Evolutionary conservation across 768 basidiomycete species (phyloP).

Genomic region (Lentinula aciculospora): DNA sequence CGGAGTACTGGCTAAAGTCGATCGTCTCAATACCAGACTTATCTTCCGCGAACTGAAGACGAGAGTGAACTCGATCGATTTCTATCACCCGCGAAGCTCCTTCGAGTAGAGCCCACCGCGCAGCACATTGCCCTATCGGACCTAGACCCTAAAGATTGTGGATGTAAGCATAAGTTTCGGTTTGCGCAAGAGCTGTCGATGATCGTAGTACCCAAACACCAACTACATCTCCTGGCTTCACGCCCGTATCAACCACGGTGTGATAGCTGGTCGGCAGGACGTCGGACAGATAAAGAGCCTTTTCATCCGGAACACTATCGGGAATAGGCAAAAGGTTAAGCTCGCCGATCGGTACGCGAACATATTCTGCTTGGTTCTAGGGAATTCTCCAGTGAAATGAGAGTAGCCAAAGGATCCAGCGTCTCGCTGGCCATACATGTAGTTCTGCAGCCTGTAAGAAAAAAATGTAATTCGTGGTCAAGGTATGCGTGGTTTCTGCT

Average conservation of each 20-base stretch:
- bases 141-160: neutral
- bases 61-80: slow-evolving; percentile 56
- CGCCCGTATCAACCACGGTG: slow-evolving; percentile 64
- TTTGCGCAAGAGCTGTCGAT: neutral
- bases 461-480: neutral
- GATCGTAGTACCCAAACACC: slow-evolving; percentile 51
- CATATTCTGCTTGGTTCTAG: slow-evolving; percentile 73
- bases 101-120: slow-evolving; percentile 58
- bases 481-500: too few relatives aligned
- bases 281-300: slow-evolving; percentile 51
- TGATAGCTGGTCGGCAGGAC: slow-evolving; percentile 74
- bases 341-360: slow-evolving; percentile 64
- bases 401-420: slow-evolving; percentile 70
- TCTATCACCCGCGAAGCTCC: slow-evolving; percentile 68
- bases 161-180: neutral
- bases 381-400: slow-evolving; percentile 69
- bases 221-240: slow-evolving; percentile 66
- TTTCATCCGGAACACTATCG: slow-evolving; percentile 56
- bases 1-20: slow-evolving; percentile 47
- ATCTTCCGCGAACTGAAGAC: slow-evolving; percentile 37
- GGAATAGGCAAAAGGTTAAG: slow-evolving; percentile 71
- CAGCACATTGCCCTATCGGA: slow-evolving; percentile 44
- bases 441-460: slow-evolving; percentile 37
- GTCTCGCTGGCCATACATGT: slow-evolving; percentile 61
- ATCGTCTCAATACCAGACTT: slow-evolving; percentile 47